Conservation (phyloP, 108 stramenopile genomes). For the Aurantiochytrium sp. region DNA sequence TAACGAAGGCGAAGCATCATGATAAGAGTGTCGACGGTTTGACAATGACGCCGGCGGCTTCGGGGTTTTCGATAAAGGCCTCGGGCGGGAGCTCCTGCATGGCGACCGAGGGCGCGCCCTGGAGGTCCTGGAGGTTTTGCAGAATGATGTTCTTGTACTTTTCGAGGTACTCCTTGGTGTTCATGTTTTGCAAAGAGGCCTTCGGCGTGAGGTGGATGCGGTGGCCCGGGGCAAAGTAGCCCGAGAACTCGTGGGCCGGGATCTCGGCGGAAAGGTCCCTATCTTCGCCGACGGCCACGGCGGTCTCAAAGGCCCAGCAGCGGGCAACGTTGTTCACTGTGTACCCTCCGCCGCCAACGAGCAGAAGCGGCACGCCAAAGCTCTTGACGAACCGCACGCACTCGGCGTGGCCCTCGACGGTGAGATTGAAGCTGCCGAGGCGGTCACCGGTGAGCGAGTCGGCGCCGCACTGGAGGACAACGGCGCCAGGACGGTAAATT, state of each 20-base stretch:
- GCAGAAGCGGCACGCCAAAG: conserved; percentile 87
- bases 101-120: conserved; percentile 18
- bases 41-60: not conserved
- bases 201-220: conserved; percentile 85
- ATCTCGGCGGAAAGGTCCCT: conserved; percentile 78
- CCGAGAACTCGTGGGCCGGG: conserved; percentile 98
- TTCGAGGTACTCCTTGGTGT: conserved; percentile 61
- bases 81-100: conserved; percentile 3
- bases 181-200: conserved; percentile 73
- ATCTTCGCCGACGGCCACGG: conserved; percentile 69
- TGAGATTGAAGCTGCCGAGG: conserved; percentile 98
- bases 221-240: conserved; percentile 96
- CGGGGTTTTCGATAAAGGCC: not conserved
- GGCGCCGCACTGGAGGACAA: conserved; percentile 99
- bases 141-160: conserved; percentile 65
- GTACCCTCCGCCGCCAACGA: conserved; percentile 98
- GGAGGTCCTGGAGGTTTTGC: conserved; percentile 60
- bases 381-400: conserved; percentile 80
- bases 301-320: conserved; percentile 93
- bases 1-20: not conserved
- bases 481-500: conserved; percentile 86
- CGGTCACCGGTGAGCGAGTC: conserved; percentile 95
- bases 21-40: not conserved
- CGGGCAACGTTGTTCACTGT: conserved; percentile 96
- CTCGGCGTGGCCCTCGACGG: conserved; percentile 81